Conservation (phyloP, 495 filamentous ascomycete species). For the Podospora anserina region DNA sequence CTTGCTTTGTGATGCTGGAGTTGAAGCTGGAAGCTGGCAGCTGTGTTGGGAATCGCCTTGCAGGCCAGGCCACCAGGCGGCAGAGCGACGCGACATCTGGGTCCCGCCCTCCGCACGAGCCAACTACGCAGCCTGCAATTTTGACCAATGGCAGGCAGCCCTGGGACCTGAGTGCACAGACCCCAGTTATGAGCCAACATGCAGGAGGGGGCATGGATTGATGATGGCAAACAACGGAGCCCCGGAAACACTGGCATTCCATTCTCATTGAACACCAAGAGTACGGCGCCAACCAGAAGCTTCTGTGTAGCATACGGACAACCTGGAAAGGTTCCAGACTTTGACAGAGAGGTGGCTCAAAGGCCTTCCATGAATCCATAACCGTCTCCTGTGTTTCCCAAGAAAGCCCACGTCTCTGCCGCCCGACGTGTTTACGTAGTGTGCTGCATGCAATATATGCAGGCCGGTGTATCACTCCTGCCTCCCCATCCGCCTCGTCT, state of each 20-base stretch:
- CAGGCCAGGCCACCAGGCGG: slow-evolving; percentile 22
- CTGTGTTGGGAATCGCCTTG: slow-evolving; percentile 7
- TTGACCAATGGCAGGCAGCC: not conserved
- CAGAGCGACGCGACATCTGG: slow-evolving; percentile 24
- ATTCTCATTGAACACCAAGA: not conserved
- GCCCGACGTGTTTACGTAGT: not conserved
- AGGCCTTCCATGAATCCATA: not conserved
- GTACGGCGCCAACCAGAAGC: not conserved
- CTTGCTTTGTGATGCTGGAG: slow-evolving; percentile 10
- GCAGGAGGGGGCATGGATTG: not conserved
- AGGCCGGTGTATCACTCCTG: not conserved
- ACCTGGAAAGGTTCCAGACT: not conserved
- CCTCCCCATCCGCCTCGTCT: not conserved
- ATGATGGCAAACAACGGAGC: not conserved
- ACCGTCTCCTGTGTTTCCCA: not conserved
- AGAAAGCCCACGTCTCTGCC: not conserved
- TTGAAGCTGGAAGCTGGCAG: slow-evolving; percentile 13
- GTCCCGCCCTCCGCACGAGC: slow-evolving; percentile 8
- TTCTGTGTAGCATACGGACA: not conserved
- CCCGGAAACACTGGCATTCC: not conserved
- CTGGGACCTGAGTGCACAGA: not conserved
- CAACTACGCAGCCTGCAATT: not conserved
- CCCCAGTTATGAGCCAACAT: not conserved
- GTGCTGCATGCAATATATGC: slow-evolving; percentile 4
- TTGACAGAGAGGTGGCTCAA: not conserved